A percentile compares a stretch with the other conserved stretches of the same genome.
Evolutionary conservation across 179 eudicot species (phyloP).

Genomic region (Monotropa hypopitys): DNA sequence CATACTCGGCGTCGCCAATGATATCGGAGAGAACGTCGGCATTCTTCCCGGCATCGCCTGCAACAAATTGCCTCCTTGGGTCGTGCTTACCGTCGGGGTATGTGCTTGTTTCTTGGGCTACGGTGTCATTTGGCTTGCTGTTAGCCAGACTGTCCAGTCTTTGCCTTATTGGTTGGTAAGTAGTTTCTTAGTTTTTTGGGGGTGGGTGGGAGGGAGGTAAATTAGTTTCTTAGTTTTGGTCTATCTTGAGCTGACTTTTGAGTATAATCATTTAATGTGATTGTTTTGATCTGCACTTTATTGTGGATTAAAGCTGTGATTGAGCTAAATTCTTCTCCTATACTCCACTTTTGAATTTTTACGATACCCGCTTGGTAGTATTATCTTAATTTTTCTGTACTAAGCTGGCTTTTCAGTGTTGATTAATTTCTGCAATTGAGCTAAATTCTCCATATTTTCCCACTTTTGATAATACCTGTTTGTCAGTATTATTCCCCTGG

Average conservation of each 20-base stretch:
- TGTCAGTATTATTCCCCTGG: background rate
- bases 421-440: background rate
- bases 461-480: background rate
- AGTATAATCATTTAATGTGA: background rate
- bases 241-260: background rate
- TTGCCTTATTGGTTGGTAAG: constrained; percentile 72
- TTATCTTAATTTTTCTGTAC: background rate
- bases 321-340: background rate
- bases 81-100: constrained; percentile 50
- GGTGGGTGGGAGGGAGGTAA: too few relatives aligned
- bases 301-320: background rate
- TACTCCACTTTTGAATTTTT: background rate
- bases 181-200: background rate
- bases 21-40: constrained; percentile 75
- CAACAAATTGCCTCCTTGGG: constrained; percentile 81
- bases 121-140: constrained; percentile 77
- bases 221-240: background rate
- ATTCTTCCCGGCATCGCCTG: constrained; percentile 66
- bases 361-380: background rate
- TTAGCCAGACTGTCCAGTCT: constrained; percentile 45
- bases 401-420: background rate
- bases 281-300: background rate
- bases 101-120: constrained; percentile 55
- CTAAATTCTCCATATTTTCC: background rate
- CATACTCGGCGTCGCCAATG: constrained; percentile 76